Percentiles rank a stretch among this genome's conserved stretches.
Conservation (phyloP, 441 rosid genomes). For the Bruguiera hainesii region DNA sequence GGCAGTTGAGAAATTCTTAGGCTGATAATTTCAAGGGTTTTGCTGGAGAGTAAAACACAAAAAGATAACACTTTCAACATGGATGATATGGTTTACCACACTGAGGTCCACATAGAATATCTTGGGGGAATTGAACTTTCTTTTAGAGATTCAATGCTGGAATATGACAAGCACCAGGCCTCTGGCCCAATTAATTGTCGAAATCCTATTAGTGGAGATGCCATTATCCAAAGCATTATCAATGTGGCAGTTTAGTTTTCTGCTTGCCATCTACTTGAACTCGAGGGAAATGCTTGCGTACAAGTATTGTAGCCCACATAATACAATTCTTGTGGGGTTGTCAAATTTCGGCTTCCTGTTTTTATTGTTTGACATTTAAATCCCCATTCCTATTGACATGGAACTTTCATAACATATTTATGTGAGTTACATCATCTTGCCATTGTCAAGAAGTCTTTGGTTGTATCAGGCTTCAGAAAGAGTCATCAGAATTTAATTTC, state of each 20-base stretch:
- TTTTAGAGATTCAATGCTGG: not conserved
- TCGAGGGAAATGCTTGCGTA: too few species aligned
- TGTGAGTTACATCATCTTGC: not conserved
- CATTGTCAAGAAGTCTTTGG: not conserved
- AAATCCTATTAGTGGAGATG: too few species aligned
- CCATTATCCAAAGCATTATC: too few species aligned
- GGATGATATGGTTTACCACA: not conserved
- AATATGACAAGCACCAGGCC: not conserved
- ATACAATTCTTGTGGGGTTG: too few species aligned
- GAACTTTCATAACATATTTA: not conserved
- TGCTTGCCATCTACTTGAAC: too few species aligned
- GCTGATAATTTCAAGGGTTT: not conserved
- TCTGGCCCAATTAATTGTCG: too few species aligned
- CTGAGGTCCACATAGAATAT: not conserved
- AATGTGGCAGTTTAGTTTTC: too few species aligned
- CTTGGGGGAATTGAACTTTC: not conserved
- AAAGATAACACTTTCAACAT: not conserved
- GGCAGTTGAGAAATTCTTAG: not conserved
- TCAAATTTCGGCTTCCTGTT: not conserved
- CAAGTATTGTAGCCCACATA: too few species aligned
- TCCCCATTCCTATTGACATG: slow-evolving; percentile 3
- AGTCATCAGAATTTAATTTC: not conserved
- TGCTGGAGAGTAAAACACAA: not conserved
- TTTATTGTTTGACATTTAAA: not conserved
- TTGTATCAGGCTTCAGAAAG: slow-evolving; percentile 3